Conservation (phyloP, 441 rosid species). For the Croton laevigatus region DNA sequence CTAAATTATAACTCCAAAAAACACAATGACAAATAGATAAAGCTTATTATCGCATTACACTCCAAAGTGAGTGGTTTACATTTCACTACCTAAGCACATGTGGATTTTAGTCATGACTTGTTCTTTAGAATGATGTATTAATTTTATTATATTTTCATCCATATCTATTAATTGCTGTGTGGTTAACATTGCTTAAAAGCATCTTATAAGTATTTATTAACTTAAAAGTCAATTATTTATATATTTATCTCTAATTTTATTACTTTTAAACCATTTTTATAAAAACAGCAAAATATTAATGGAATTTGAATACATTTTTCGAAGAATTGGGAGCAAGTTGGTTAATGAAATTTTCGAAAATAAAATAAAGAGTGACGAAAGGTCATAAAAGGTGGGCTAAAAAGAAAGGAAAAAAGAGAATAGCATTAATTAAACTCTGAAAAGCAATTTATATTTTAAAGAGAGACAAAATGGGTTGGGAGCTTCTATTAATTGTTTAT, state of each 20-base stretch:
- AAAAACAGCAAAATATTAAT: too few relatives aligned
- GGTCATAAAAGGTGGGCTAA: conserved; percentile 23
- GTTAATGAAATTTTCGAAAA: background rate
- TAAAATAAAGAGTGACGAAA: background rate
- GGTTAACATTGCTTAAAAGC: too few relatives aligned
- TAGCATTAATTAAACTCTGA: background rate
- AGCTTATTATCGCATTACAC: background rate
- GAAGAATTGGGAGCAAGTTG: background rate
- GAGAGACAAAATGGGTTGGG: background rate
- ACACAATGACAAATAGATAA: background rate
- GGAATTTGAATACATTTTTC: too few relatives aligned
- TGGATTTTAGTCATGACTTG: background rate
- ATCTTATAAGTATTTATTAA: too few relatives aligned
- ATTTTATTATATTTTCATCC: too few relatives aligned
- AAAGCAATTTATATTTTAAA: background rate
- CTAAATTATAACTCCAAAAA: background rate
- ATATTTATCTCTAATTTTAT: too few relatives aligned
- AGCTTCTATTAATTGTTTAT: background rate
- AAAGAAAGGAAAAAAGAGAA: background rate
- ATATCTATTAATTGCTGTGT: too few relatives aligned
- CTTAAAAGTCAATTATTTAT: too few relatives aligned
- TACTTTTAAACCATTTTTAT: too few relatives aligned
- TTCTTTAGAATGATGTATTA: too few relatives aligned
- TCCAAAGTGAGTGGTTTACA: background rate
- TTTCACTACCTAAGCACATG: background rate